Evolutionary conservation across 208 protist species (phyloP).

Genomic region (Wallacemonas sp.): DNA sequence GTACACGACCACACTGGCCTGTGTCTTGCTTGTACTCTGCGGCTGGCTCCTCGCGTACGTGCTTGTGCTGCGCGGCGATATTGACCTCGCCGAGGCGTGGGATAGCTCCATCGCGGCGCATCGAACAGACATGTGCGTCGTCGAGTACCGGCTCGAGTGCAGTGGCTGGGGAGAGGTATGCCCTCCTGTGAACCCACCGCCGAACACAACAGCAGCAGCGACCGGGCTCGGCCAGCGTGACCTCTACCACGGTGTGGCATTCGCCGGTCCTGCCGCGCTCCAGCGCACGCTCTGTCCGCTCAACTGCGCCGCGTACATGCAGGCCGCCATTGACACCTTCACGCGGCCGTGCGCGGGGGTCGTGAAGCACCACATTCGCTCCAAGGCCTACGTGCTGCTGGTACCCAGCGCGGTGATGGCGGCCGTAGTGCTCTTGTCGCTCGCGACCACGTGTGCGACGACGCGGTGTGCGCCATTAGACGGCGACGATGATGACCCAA

Average conservation of each 20-base stretch:
- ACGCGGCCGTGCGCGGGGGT: neutral
- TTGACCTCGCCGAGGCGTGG: conserved; percentile 20
- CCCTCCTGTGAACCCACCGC: too few relatives aligned
- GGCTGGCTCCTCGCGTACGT: conserved; percentile 17
- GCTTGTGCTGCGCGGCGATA: conserved; percentile 7
- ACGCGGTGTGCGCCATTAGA: neutral
- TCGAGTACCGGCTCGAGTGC: conserved; percentile 25
- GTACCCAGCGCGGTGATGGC: conserved; percentile 13
- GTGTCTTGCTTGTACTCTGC: conserved; percentile 16
- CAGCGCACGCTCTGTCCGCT: neutral
- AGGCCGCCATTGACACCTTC: neutral
- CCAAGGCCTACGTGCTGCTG: neutral
- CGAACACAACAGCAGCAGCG: too few relatives aligned
- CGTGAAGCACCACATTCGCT: neutral
- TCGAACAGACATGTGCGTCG: neutral
- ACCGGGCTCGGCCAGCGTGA: too few relatives aligned
- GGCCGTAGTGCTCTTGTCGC: conserved; percentile 16
- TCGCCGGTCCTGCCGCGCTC: too few relatives aligned
- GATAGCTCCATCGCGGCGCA: neutral
- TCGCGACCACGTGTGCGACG: conserved; percentile 24
- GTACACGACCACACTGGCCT: conserved; percentile 17
- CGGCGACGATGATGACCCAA: neutral
- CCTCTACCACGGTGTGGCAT: too few relatives aligned
- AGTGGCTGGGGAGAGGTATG: conserved; percentile 24
- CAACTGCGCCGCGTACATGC: conserved; percentile 1